Evolutionary conservation across 2,329 filamentous ascomycete genomes (phyloP).

Genomic region (Xylariaceae sp.): DNA sequence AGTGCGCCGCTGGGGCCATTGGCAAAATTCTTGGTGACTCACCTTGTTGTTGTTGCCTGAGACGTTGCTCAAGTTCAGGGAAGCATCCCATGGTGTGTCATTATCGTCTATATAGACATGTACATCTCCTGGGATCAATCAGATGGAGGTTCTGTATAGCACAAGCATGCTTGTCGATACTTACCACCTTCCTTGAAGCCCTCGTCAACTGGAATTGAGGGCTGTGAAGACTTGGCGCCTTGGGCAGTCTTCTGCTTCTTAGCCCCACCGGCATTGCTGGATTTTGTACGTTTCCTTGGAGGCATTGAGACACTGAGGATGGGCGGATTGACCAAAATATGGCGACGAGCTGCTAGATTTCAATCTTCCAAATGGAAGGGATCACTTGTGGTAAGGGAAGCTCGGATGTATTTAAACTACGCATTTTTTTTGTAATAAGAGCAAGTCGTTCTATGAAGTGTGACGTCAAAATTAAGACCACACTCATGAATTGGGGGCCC

Average conservation of each 20-base stretch:
- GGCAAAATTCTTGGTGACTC: not conserved
- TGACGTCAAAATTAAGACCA: too few relatives aligned
- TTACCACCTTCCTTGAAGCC: slow-evolving; percentile 17
- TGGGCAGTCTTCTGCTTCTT: slow-evolving; percentile 19
- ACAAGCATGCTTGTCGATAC: not conserved
- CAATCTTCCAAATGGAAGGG: too few relatives aligned
- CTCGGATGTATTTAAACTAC: too few relatives aligned
- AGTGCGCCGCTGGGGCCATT: not conserved
- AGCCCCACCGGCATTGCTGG: slow-evolving; percentile 2
- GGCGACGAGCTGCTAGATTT: too few relatives aligned
- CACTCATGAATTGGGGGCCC: too few relatives aligned
- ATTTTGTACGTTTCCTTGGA: slow-evolving; percentile 10
- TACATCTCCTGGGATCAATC: slow-evolving; percentile 7
- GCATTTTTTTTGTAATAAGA: too few relatives aligned
- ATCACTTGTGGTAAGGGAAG: too few relatives aligned
- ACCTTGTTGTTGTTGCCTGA: slow-evolving; percentile 21
- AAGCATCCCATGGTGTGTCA: slow-evolving; percentile 17
- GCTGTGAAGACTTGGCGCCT: slow-evolving; percentile 12
- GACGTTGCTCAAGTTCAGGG: slow-evolving; percentile 18
- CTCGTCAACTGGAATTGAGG: slow-evolving; percentile 16
- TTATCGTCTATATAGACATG: slow-evolving; percentile 17
- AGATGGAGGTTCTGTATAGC: not conserved
- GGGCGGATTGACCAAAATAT: too few relatives aligned
- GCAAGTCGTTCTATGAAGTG: too few relatives aligned
- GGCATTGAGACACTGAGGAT: slow-evolving; percentile 6